phyloP scores from a whole-genome alignment of 2,329 filamentous ascomycete genomes.

The Clonostachys solani region DNA sequence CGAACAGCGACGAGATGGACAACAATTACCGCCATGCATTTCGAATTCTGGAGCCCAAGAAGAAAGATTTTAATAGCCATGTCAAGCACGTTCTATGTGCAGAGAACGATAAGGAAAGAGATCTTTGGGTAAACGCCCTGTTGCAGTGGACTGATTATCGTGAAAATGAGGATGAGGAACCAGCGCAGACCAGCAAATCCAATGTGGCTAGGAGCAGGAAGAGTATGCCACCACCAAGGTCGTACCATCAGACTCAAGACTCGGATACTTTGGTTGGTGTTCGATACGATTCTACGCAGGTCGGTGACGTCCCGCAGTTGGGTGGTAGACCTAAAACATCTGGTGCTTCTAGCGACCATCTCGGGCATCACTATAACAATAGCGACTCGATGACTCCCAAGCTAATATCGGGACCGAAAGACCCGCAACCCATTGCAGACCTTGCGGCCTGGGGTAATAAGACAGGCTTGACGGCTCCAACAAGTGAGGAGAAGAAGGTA shows the following conservation, averaged over 20 bases:
- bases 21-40: slow-evolving; percentile 98
- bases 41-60: slow-evolving; percentile 90
- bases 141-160: slow-evolving; percentile 82
- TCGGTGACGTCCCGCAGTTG: slow-evolving; percentile 42
- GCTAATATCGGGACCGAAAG: slow-evolving; percentile 79
- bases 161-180: slow-evolving; percentile 48
- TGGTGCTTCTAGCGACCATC: slow-evolving; percentile 24
- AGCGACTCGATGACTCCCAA: slow-evolving; percentile 30
- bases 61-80: slow-evolving; percentile 83
- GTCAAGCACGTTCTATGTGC: slow-evolving; percentile 94
- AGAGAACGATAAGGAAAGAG: slow-evolving; percentile 88
- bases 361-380: slow-evolving; percentile 7
- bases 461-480: slow-evolving; percentile 41
- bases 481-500: slow-evolving; percentile 70
- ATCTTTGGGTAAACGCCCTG: slow-evolving; percentile 88
- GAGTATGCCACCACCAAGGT: slow-evolving; percentile 11
- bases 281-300: slow-evolving; percentile 52
- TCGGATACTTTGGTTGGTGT: slow-evolving; percentile 50
- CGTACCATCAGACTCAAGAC: slow-evolving; percentile 26
- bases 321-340: slow-evolving; percentile 28
- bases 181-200: slow-evolving; percentile 25
- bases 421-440: slow-evolving; percentile 80
- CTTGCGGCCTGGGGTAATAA: slow-evolving; percentile 84
- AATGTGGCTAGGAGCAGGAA: slow-evolving; percentile 20
- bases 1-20: slow-evolving; percentile 68